Base-by-base conservation (phyloP, 2,329 filamentous ascomycete genomes). In the Ascomycota sp. region DNA sequence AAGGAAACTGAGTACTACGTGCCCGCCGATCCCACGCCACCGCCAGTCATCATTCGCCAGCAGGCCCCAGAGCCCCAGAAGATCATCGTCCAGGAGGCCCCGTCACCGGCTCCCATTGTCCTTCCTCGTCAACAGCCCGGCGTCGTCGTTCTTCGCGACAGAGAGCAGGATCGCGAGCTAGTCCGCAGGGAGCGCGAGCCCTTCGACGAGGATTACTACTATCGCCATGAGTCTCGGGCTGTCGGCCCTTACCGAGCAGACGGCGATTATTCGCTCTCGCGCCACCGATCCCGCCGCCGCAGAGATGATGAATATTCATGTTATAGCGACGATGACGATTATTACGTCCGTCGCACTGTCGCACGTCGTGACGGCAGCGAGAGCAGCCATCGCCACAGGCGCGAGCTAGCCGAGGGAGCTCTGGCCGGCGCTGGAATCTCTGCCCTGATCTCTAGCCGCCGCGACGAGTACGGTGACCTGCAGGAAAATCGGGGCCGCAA, bases 1-100 rank as follows among this genome's bases (percentile, higher is more conserved):
- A 65, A 64, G 47, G 69, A 75, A 47, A 68, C 66, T 2, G 70
- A 75, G 41, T 74, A 72, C 47, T 75, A 66, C 43, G 55, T 62
- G 31, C 61, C 62, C 3, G 55, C 59, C 24, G 57, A 65, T 16
- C 62, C 64, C 9, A 51, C 59, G 8, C 58, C 58, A 5, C 47
- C 58, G 2, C 66, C 66, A 6, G 61, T 72, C 38, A 56, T 72
- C 35, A 68, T 72, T 40, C 65, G 66, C 34, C 62, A 67, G 43
- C 58, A 61, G 33, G 57, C 61, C 1, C 57, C 60, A 2, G 66
- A 72, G 45, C 58, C 59, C 2, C 68, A 72, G 45, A 64, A 64
- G 45, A 70, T 72, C 42, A 67, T 72, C 40, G 59, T 72, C 7
- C 62, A 72, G 39, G 67, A 72, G 42, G 65, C 66, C 1, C 58